Base-by-base conservation (phyloP, 257 asterid genomes). In the Nicotiana paniculata region DNA sequence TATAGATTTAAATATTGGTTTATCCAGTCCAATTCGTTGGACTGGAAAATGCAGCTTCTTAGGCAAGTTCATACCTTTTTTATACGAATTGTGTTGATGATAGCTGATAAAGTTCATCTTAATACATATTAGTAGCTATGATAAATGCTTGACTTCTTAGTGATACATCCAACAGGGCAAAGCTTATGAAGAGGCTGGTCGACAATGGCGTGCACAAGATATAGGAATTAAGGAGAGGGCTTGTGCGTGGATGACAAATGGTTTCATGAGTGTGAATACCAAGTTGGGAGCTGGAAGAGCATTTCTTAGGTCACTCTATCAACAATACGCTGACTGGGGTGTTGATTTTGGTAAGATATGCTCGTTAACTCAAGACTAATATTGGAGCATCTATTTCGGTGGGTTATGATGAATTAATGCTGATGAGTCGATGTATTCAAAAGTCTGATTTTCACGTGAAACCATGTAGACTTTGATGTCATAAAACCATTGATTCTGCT, bases 311-410 rank as follows among this genome's bases (percentile, higher is more conserved):
- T 96, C 99, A 37, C 97, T 96, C 59, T 89, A 96, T 89, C 97
- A 90, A 58, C 98, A 96, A 82, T 96, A 94, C 85, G 94, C 95
- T 26, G 91, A 92, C 5, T 96, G 99, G 99, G 98, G 97, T 66
- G 93, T 96, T 53, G 98, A 96, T 89, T 94, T 93, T 82, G 96
- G 99, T 96, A 93, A 81, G 51, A 35, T 43, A 46, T n/a, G 13
- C 6, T 74, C 16, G 3, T 46, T 8, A 21, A 72, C 37, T 43
- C 43, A 74, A 74, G 79, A 48, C 43, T 46, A 15, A 7, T 74
- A 48, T 51, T 26, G 63, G 63, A 35, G 5, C 62, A 26, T 48
- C 13, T 74, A 7, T 51, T 74, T 13, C 21, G 24, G 8, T 51
- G 16, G 26, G 63, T 48, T 24, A 74, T 51, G 63, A 51, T 74